Evolutionary conservation across 108 stramenopile species (phyloP).

Genomic region (Aurantiochytrium sp.): DNA sequence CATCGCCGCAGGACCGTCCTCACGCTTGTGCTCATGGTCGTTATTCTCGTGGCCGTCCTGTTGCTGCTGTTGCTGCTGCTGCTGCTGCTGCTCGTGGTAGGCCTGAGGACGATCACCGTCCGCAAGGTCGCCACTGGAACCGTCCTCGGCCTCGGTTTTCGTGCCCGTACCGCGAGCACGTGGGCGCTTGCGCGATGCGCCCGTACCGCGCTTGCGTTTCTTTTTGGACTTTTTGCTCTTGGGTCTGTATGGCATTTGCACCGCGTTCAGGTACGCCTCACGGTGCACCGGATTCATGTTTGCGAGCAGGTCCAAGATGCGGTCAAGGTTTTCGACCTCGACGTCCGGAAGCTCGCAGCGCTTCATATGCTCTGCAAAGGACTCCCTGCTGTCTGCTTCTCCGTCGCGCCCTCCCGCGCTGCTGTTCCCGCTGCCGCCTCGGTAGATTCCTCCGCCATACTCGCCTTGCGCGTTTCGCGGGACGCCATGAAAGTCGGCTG

Average conservation of each 20-base stretch:
- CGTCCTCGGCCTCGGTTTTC: no score
- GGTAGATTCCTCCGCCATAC: not conserved
- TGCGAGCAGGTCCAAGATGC: not conserved
- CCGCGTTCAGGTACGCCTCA: not conserved
- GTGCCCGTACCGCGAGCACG: not conserved
- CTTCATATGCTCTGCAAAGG: not conserved
- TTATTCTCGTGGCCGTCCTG: no score
- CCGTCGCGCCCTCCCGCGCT: not conserved
- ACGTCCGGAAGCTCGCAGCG: not conserved
- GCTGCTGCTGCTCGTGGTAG: no score
- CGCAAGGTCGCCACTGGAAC: no score
- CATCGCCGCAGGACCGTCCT: no score
- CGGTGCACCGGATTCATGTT: not conserved
- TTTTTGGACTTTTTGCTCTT: not conserved
- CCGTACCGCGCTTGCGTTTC: not conserved
- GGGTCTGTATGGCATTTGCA: not conserved
- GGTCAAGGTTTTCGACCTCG: not conserved
- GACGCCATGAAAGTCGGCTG: not conserved
- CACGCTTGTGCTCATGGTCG: no score
- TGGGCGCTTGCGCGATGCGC: not conserved
- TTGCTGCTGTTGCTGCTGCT: no score
- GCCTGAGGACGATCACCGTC: no score
- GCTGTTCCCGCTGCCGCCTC: no score
- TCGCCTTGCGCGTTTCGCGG: not conserved
- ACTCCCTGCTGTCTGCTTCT: not conserved